Evolutionary conservation across 345 rosid species (phyloP), one percentile per base, ranked within the genome.

Genomic region (Gossypium herbaceum): DNA sequence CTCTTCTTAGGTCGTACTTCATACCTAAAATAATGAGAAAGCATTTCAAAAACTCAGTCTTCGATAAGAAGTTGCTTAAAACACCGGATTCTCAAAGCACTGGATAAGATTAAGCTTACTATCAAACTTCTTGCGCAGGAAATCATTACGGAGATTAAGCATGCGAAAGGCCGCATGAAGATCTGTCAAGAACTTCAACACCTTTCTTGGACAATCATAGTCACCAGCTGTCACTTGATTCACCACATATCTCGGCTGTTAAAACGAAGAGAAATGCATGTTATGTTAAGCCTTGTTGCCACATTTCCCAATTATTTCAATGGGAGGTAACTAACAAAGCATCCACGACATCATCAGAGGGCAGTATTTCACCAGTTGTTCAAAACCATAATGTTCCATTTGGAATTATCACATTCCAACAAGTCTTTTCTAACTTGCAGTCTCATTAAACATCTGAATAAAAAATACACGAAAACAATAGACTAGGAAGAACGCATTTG

Each of bases 81-180:
- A 12, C 50, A 67, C 8, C 24, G 15, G 13, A 67, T 16, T 66
- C 10, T 39, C 63, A 4, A 57, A 24, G 16, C 59, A 43, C 27
- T 48, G 29, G 22, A 27, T 7, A 63, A 56, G 24, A 20, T 67
- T 48, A 45, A 50, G 59, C 79, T 74, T 84, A 95, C 99, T 78
- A 68, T 95, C 98, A 71, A 95, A 95, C 84, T 95, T 93, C 86
- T 93, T 95, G 82, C 99, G 98, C 6, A 95, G 87, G 75, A 95
- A 93, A 80, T 95, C 99, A 75, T 95, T 95, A 66, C 98, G 90
- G 69, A 95, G 94, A 74, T 95, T 95, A 73, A 95, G 98, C 93
- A 90, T 95, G 9, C 92, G 93, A 72, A 95, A 95, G 67, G 94
- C 88, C 65, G 93, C 89, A 64, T 91, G 89, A 67, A 95, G 96